Percentiles rank a stretch among this genome's conserved stretches.
Evolutionary conservation across 208 protist genomes (phyloP).

Genomic region (Pavlovales sp.): DNA sequence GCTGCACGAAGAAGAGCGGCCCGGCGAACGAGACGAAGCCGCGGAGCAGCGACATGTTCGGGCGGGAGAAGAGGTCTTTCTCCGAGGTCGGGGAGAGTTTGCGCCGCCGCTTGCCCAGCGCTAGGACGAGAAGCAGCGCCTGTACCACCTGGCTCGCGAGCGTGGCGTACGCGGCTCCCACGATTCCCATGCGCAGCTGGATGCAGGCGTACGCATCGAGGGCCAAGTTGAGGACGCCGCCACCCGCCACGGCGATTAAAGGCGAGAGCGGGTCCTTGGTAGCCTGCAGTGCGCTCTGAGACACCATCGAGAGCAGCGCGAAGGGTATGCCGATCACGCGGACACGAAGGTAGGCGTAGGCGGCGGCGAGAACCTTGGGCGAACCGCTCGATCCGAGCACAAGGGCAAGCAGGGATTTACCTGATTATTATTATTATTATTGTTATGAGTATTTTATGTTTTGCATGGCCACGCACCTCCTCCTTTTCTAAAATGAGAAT

Average conservation of each 20-base stretch:
- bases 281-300: slow-evolving; percentile 7
- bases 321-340: slow-evolving; percentile 6
- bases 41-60: not conserved
- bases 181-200: not conserved
- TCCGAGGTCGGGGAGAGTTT: not conserved
- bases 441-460: too few species aligned
- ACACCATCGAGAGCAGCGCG: not conserved
- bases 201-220: not conserved
- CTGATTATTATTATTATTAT: too few species aligned
- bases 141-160: not conserved
- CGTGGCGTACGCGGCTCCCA: slow-evolving; percentile 18
- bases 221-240: not conserved
- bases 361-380: not conserved
- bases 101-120: not conserved
- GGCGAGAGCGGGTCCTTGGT: slow-evolving; percentile 10
- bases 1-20: slow-evolving; percentile 13
- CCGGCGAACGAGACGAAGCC: slow-evolving; percentile 8
- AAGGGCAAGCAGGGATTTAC: not conserved
- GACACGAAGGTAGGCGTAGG: not conserved
- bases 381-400: not conserved
- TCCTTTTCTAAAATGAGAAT: too few species aligned
- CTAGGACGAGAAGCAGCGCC: not conserved
- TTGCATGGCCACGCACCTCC: too few species aligned
- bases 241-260: not conserved
- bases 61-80: not conserved